Evolutionary conservation across 2,329 filamentous ascomycete species (phyloP), one percentile per base, ranked within the genome.

Genomic region (Chaetoscypha palmicola): DNA sequence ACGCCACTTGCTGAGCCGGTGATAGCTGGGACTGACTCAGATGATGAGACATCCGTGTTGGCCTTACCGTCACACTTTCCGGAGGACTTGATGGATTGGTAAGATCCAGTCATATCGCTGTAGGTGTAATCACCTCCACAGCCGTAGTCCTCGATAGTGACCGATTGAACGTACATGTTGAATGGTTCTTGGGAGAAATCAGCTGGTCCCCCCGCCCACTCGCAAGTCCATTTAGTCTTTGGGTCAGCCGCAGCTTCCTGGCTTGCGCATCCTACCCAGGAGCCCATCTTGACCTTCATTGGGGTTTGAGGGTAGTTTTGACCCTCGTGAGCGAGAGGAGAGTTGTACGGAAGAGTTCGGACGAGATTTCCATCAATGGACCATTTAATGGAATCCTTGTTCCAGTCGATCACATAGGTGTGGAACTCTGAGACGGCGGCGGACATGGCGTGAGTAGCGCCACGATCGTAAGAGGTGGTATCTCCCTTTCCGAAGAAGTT

Each of bases 351-450:
- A 20, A 73, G 66, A 2, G 67, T 71, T 46, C 75, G 73, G 19
- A 72, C 60, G 19, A 64, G 56, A 4, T 51, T 53, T 46, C 68
- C 69, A 56, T 79, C 70, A 43, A 86, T 73, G 57, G 73, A 69
- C 73, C 79, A 86, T 46, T 70, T 66, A 47, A 83, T 66, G 24
- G 65, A 60, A 5, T 76, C 70, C 21, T 70, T 59, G 17, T 75
- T 81, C 83, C 83, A 86, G 65, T 83, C 76, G 41, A 86, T 58
- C 7, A 73, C 72, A 66, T 86, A 86, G 43, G 74, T 83, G 66
- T 85, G 79, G 55, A 69, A 73, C 43, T 68, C 50, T 11, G 55
- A 51, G 12, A 56, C 47, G 5, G 64, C 38, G 43, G 54, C 56
- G 38, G 61, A 45, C 35, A 68, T 64, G 8, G 60, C 52, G 40